Conservation (phyloP, 257 asterid genomes). For the Buddleja alternifolia region DNA sequence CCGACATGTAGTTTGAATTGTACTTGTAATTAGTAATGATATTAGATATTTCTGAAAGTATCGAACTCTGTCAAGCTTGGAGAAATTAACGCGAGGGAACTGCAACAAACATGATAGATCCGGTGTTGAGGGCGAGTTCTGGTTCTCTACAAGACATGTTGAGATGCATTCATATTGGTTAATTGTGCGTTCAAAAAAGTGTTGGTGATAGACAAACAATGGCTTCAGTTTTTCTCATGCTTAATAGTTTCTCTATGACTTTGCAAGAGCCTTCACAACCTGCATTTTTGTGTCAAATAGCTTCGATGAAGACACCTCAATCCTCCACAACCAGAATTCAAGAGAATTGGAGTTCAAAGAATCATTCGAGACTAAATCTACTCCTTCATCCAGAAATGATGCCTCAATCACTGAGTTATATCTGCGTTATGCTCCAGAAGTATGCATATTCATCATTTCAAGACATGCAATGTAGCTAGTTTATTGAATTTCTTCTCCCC, state of each 20-base stretch:
- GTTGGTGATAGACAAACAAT: constrained; percentile 7
- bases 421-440: not conserved
- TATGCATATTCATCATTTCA: no score
- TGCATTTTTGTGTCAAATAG: constrained; percentile 4
- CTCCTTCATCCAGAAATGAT: not conserved
- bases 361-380: not conserved
- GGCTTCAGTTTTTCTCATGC: constrained; percentile 14
- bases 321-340: not conserved
- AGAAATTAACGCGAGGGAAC: constrained; percentile 16
- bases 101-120: not conserved
- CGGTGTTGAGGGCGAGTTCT: not conserved
- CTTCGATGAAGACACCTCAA: not conserved
- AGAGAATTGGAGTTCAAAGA: not conserved
- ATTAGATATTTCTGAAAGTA: not conserved
- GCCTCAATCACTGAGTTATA: constrained; percentile 7
- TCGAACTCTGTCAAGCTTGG: not conserved
- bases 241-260: not conserved
- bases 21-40: no score
- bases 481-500: no score
- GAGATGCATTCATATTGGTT: constrained; percentile 10
- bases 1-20: not conserved
- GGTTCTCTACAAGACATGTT: not conserved
- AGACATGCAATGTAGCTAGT: no score
- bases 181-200: constrained; percentile 11
- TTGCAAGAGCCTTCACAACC: constrained; percentile 7